Conservation (phyloP, 1,284 basidiomycete species). For the Omphalotus olearius region DNA sequence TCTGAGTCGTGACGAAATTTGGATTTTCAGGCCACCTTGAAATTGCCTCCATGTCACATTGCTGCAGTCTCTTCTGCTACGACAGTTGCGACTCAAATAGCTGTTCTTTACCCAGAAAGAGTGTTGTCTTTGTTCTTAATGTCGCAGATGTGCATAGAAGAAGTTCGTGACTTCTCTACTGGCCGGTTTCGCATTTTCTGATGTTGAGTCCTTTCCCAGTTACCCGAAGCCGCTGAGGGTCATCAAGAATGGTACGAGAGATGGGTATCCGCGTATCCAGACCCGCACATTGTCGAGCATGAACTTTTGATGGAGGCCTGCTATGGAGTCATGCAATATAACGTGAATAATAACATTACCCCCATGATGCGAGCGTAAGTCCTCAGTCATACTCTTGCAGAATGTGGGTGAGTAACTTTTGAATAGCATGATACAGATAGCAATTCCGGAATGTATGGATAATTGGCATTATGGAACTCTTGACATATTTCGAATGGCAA, state of each 20-base stretch:
- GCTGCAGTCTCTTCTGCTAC: conserved; percentile 13
- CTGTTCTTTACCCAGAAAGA: conserved; percentile 10
- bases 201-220: not conserved
- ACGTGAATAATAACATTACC: conserved; percentile 5
- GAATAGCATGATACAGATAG: conserved; percentile 18
- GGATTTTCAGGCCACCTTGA: conserved; percentile 11
- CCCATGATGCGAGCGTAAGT: conserved; percentile 4
- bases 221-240: conserved; percentile 10
- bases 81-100: conserved; percentile 11
- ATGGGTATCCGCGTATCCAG: conserved; percentile 9
- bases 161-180: conserved; percentile 2
- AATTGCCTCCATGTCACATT: conserved; percentile 15
- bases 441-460: conserved; percentile 21
- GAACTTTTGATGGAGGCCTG: conserved; percentile 5
- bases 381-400: too few species aligned
- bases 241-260: conserved; percentile 7
- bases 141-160: conserved; percentile 13
- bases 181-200: not conserved
- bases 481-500: conserved; percentile 19
- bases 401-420: too few species aligned
- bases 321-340: conserved; percentile 12
- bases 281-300: not conserved
- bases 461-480: conserved; percentile 26
- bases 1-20: too few species aligned
- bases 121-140: conserved; percentile 13